These are phyloP conservation scores for Parasarocladium wereldwijsianum DNA, from an alignment of 2,329 filamentous ascomycete genomes.

Conservation along the genomic window DNA sequence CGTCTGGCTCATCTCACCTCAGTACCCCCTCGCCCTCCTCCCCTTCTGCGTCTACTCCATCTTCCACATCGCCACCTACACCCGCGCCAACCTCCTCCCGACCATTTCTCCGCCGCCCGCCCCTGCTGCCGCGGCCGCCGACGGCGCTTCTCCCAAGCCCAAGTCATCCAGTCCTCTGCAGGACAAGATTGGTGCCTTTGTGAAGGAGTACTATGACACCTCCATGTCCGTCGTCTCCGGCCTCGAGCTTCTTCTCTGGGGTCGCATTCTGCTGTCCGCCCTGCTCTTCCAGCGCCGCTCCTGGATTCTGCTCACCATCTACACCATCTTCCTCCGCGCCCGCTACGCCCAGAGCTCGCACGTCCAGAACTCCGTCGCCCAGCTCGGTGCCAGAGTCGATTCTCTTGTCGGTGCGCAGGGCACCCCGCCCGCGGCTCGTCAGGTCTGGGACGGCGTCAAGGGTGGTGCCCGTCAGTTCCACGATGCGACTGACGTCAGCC, in stretches of 20 bases:
- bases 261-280: constrained; percentile 66
- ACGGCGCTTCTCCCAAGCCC: constrained; percentile 40
- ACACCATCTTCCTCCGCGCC: constrained; percentile 85
- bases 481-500: constrained; percentile 63
- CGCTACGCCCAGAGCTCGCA: constrained; percentile 83
- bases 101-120: constrained; percentile 52
- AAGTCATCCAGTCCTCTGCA: constrained; percentile 44
- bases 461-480: constrained; percentile 56
- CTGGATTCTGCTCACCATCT: constrained; percentile 75
- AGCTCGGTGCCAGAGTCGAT: constrained; percentile 63
- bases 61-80: constrained; percentile 97
- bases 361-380: constrained; percentile 68
- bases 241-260: constrained; percentile 79
- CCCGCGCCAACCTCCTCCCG: constrained; percentile 83
- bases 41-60: constrained; percentile 95
- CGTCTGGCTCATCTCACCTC: constrained; percentile 84
- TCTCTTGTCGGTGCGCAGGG: constrained; percentile 73
- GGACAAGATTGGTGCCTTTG: constrained; percentile 78
- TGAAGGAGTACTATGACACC: constrained; percentile 94
- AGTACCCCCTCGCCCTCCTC: constrained; percentile 79
- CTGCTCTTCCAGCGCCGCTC: constrained; percentile 80
- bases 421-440: constrained; percentile 63
- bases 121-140: constrained; percentile 30
- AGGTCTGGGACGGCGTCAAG: constrained; percentile 74
- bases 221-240: constrained; percentile 87